phyloP scores from a whole-genome alignment of 78 protist genomes.

The Mantamonas sphyraenae region DNA sequence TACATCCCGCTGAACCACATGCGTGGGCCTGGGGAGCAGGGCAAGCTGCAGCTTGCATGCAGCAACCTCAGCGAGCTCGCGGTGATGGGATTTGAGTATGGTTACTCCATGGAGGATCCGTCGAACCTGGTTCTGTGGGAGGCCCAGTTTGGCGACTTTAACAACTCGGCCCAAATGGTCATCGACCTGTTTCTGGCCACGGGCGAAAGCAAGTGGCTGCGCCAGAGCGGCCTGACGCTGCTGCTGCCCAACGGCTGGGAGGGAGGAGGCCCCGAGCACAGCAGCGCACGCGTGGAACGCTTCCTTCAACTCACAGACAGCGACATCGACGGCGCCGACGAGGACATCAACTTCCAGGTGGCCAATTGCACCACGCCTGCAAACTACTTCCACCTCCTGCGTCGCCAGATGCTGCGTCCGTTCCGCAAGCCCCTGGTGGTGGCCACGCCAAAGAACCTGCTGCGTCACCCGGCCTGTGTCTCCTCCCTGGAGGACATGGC shows the following conservation, averaged over 20 bases:
- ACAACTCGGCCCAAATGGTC: constrained; percentile 75
- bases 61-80: constrained; percentile 60
- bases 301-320: constrained; percentile 67
- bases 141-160: constrained; percentile 90
- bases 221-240: constrained; percentile 57
- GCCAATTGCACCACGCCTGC: constrained; percentile 89
- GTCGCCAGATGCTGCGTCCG: constrained; percentile 75
- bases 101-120: constrained; percentile 66
- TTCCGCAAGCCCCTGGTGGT: constrained; percentile 87
- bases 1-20: constrained; percentile 37
- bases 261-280: constrained; percentile 94
- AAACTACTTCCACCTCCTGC: constrained; percentile 88
- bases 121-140: constrained; percentile 82
- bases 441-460: constrained; percentile 74
- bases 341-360: constrained; percentile 47
- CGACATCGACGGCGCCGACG: constrained; percentile 1
- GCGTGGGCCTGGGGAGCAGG: background rate
- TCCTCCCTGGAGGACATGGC: constrained; percentile 56
- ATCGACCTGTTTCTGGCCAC: constrained; percentile 67
- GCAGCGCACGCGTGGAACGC: constrained; percentile 77
- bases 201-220: constrained; percentile 59
- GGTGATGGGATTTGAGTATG: constrained; percentile 83
- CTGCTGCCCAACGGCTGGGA: constrained; percentile 86
- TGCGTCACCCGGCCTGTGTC: constrained; percentile 54
- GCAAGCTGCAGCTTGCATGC: constrained; percentile 19